phyloP scores from a whole-genome alignment of 2,329 filamentous ascomycete species.

The Gliomastix tumulicola region DNA sequence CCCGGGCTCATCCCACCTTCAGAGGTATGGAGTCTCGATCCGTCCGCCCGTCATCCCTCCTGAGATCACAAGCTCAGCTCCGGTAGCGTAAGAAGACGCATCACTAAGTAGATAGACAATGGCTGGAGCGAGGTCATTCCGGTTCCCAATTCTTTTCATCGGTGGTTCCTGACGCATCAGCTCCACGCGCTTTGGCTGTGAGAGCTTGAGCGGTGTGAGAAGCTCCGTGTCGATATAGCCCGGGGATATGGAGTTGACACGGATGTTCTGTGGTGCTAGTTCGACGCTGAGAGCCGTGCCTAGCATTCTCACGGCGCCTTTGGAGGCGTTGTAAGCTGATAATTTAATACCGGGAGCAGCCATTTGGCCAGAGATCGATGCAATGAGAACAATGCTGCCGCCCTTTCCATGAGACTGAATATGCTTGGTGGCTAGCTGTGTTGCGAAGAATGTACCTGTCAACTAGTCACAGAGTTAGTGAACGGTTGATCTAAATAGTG shows the following conservation, averaged over 20 bases:
- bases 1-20: too few species aligned
- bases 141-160: slow-evolving; percentile 26
- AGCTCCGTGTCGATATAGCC: slow-evolving; percentile 36
- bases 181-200: slow-evolving; percentile 20
- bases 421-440: slow-evolving; percentile 52
- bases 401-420: slow-evolving; percentile 44
- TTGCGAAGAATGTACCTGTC: slow-evolving; percentile 63
- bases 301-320: slow-evolving; percentile 67
- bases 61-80: slow-evolving; percentile 33
- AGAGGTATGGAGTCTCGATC: neutral
- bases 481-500: neutral
- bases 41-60: slow-evolving; percentile 30
- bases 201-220: slow-evolving; percentile 22
- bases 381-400: slow-evolving; percentile 59
- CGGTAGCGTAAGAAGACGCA: slow-evolving; percentile 32
- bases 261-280: slow-evolving; percentile 66
- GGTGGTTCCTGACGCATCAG: slow-evolving; percentile 29
- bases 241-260: slow-evolving; percentile 75
- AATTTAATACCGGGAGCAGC: slow-evolving; percentile 29
- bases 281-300: slow-evolving; percentile 64
- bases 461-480: slow-evolving; percentile 8
- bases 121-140: slow-evolving; percentile 32
- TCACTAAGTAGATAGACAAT: slow-evolving; percentile 35
- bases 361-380: slow-evolving; percentile 60
- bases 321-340: slow-evolving; percentile 66